Percentiles rank a stretch among this genome's conserved stretches.
Evolutionary conservation across 2,329 filamentous ascomycete species (phyloP).

Genomic region (Penicillium sp.): DNA sequence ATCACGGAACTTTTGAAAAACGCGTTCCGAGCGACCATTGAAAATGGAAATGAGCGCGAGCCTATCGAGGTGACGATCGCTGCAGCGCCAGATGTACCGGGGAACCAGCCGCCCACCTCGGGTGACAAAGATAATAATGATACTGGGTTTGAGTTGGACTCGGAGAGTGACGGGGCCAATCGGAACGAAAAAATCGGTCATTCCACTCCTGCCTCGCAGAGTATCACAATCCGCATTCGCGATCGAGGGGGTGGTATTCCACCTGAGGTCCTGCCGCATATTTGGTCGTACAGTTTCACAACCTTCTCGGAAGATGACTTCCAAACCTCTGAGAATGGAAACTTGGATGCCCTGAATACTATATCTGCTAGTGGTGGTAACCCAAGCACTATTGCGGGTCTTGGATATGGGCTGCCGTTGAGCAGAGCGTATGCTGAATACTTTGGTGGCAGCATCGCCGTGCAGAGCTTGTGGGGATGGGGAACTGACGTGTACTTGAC

Average conservation of each 20-base stretch:
- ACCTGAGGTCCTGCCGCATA: conserved; percentile 77
- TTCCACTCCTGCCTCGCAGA: conserved; percentile 60
- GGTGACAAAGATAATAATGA: conserved; percentile 31
- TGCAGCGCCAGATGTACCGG: conserved; percentile 58
- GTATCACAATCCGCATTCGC: conserved; percentile 91
- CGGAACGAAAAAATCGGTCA: conserved; percentile 36
- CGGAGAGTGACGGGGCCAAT: conserved; percentile 30
- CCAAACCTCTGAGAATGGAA: conserved; percentile 51
- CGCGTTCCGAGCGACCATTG: conserved; percentile 89
- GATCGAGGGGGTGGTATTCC: conserved; percentile 94
- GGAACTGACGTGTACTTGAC: conserved; percentile 70
- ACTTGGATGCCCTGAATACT: conserved; percentile 70
- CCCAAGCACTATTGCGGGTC: conserved; percentile 81
- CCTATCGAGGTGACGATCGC: conserved; percentile 93
- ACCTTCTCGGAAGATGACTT: conserved; percentile 76
- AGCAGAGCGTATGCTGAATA: conserved; percentile 96
- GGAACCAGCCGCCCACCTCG: conserved; percentile 31
- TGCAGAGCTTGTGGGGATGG: conserved; percentile 97
- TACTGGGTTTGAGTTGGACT: conserved; percentile 33
- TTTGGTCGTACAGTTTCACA: conserved; percentile 98
- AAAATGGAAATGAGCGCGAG: conserved; percentile 75
- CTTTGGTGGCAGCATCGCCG: conserved; percentile 89
- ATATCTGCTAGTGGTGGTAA: conserved; percentile 73
- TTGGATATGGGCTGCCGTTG: conserved; percentile 90
- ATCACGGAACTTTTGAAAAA: conserved; percentile 96